Evolutionary conservation across 2,329 filamentous ascomycete genomes (phyloP).

Genomic region (Berkeleyomyces rouxiae): DNA sequence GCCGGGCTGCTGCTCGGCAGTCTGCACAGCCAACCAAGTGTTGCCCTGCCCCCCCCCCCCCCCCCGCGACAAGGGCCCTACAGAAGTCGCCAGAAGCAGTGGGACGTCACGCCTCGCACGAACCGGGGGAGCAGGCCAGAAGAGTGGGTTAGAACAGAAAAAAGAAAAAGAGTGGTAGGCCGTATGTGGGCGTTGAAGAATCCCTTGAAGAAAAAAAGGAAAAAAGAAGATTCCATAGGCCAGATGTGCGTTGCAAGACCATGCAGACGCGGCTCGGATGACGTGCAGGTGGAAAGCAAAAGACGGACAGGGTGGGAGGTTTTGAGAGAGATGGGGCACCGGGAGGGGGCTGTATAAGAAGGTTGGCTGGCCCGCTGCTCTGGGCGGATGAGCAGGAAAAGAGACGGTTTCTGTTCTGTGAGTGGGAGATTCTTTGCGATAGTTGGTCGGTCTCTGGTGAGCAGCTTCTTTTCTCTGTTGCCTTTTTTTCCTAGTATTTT

Average conservation of each 20-base stretch:
- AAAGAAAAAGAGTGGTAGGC: background rate
- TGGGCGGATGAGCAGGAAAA: background rate
- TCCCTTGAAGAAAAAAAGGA: background rate
- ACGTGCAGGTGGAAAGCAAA: background rate
- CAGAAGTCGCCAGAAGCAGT: background rate
- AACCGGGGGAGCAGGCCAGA: background rate
- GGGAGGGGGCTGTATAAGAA: background rate
- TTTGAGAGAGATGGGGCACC: too few species aligned
- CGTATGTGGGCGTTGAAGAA: background rate
- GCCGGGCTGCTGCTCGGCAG: too few species aligned
- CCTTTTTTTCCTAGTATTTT: background rate
- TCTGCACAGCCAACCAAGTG: too few species aligned
- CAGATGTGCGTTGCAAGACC: too few species aligned
- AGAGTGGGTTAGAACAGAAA: background rate
- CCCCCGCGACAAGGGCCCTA: too few species aligned
- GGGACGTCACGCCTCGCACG: background rate
- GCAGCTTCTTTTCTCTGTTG: background rate
- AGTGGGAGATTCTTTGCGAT: background rate
- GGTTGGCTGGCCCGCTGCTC: background rate
- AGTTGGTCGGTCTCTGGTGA: background rate
- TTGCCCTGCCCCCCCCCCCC: too few species aligned
- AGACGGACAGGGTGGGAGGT: too few species aligned
- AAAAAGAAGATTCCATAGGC: background rate
- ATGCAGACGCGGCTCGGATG: background rate
- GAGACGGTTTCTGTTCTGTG: too few species aligned